Evolutionary conservation across 345 rosid species (phyloP), one percentile per base, ranked within the genome.

Genomic region (Hevea brasiliensis): DNA sequence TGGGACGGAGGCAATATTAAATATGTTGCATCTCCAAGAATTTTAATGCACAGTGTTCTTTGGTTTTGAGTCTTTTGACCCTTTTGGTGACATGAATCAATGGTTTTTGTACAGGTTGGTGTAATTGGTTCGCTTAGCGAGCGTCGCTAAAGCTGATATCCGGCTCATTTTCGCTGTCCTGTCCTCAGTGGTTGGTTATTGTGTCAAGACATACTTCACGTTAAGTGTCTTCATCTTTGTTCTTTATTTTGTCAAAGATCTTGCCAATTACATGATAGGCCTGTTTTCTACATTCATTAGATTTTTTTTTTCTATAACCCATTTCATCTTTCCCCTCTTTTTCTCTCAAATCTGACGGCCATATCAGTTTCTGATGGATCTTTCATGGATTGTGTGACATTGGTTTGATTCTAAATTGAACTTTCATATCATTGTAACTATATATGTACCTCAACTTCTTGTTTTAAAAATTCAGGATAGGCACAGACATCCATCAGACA

Each of bases 151-250:
- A 56, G 74, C 70, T 21, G 74, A 78, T 53, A 57, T 78, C 45
- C 27, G 81, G 55, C 74, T 78, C 53, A 67, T 78, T 44, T 69
- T 67, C 7, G 71, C 77, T 29, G 48, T 78, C 56, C 67, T 68
- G n/a, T 20, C 71, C 29, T 40, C 72, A 35, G 55, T 78, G 44
- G 56, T 62, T 63, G 73, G 72, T 20, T 78, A 78, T 68, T 68
- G 74, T 35, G 67, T 65, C 14, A 78, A 78, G 37, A 78, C 81
- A 27, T 78, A 78, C 21, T 78, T 69, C 71, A 78, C 81, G 77
- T 73, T 60, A 68, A 69, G 70, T 69, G 50, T 58, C 21, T 35
- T 65, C 56, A 51, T 76, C 45, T 65, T 23, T 40, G 14, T 40
- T 29, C 42, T 27, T 40, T 2, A 27, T n/a, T 29, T 60, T 32